Base-by-base conservation (phyloP, 2,329 filamentous ascomycete genomes). In the Aspergillus pseudonomiae region DNA sequence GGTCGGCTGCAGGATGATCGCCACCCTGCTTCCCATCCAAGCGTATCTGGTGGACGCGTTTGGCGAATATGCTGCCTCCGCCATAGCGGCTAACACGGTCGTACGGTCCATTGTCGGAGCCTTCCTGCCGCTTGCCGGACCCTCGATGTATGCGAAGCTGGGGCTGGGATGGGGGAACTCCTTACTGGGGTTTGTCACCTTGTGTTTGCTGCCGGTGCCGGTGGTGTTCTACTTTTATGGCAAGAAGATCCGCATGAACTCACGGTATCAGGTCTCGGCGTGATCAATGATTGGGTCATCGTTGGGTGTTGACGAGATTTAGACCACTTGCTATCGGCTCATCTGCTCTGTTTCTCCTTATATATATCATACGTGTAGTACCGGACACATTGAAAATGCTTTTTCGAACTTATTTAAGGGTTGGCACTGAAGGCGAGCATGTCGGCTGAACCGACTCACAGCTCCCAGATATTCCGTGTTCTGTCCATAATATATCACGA, bases 11-110 rank as follows among this genome's bases (percentile, higher is more conserved):
- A n/a, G 43, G 3, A 45, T 45, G 46, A 30, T 52, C 46, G 26
- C 24, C 1, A 30, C 26, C 46, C 24, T 52, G 6, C 24, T 52
- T 10, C 36, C 52, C 21, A 57, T 63, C 28, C 45, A 52, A 34
- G 87, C 86, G 3, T 90, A 90, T 68, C 80, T 90, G 2, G 83
- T 90, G 19, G 87, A 89, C 60, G 77, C 79, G 0, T 84, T 80
- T 64, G 80, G 81, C 0, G 73, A 78, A 1, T 82, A 81, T 30
- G 80, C 83, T 0, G 83, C 83, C 0, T 79, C 75, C 59, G 84
- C 83, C 0, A 82, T 84, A 48, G 86, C 84, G 0, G 86, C 84
- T 0, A 84, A 84, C 14, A 84, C 85, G 0, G 82, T 88, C 3
- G 77, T 88, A 34, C 78, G 86, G 32, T 86, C 82, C 1, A 75